Evolutionary conservation across 2,329 filamentous ascomycete species (phyloP), one percentile per base, ranked within the genome.

Genomic region (Epichloe sylvatica): DNA sequence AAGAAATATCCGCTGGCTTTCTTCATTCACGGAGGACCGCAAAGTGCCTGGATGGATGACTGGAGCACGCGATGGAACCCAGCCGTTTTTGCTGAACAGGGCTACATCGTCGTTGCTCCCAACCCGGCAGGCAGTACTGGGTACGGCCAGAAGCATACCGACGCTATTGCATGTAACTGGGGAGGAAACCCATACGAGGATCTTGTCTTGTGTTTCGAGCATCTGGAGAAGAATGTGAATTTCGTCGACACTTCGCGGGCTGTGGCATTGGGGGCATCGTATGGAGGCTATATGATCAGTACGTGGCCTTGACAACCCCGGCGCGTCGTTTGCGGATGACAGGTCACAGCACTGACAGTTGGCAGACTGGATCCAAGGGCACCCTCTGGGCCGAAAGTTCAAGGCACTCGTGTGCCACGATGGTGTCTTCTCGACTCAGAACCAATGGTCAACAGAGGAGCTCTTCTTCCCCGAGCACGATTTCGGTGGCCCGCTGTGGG

Each of bases 11-110:
- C 88, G 0, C 71, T 94, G 4, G 79, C 84, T 2, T 83, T 89
- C 61, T 69, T 90, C 40, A 85, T 94, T 54, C 88, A 94, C 60
- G 88, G 88, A 49, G 88, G 88, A 0, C 87, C 87, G 0, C 86
- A 92, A 63, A 78, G 81, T 21, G 78, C 85, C 0, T 91, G 85
- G 83, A 69, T 65, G 34, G 83, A 92, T 59, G 71, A 75, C 30
- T 94, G 87, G 86, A 84, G 77, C 62, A 88, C 83, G 2, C 74
- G 88, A 17, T 94, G 88, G 88, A 94, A 94, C 62, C 83, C 85
- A 2, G 86, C 85, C 52, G 76, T 91, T 9, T 94, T 88, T 61
- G 87, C 88, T 3, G 87, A 94, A 63, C 86, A 91, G 67, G 88
- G 88, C 43, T 94, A 92, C 61, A 76, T 94, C 3, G 86, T 84